Base-by-base conservation (phyloP, 345 rosid species). In the Syzygium aromaticum region DNA sequence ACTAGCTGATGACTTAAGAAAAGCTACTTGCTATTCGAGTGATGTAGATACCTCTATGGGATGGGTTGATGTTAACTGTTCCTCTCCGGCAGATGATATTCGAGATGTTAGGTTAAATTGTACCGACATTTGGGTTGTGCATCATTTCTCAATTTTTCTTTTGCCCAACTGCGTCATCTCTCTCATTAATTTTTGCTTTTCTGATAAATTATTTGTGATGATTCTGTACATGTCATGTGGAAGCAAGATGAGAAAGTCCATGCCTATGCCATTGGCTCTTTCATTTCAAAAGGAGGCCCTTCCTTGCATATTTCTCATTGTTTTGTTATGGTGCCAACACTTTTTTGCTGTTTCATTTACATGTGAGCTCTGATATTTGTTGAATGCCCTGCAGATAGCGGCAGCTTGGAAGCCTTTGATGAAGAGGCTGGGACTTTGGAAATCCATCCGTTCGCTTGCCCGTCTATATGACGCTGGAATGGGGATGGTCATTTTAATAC, bases 401-500 rank as follows among this genome's bases (percentile, higher is more conserved):
- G 92, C 94, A 54, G 98, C 98, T 63, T 98, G 99, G 98, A 98
- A 95, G 92, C 99, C 98, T 16, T 22, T 96, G 90, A 87, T 95
- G 84, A 98, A 95, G 92, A 91, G 43, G 88, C 54, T 96, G 30
- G 94, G 98, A 40, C 88, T 96, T 89, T 98, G 99, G 98, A 98
- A 96, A 84, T 98, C 98, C 0, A 28, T 95, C 38, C 97, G 99
- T 4, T 95, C 99, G n/a, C 88, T 98, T 5, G 98, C 96, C 6
- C 94, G 98, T 21, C 94, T 96, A 9, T 96, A 93, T 10, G 99
- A 96, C 80, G 99, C 99, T 3, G 95, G 96, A 57, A 96, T 98
- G 99, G 99, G 99, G 83, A 98, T 96, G 98, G 57, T 98, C 3
- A 94, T 98, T 90, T 98, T 98, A 88, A 88, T 98, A 23, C 98